Conservation (phyloP, 2,329 filamentous ascomycete genomes). For the Aspergillus udagawae region DNA sequence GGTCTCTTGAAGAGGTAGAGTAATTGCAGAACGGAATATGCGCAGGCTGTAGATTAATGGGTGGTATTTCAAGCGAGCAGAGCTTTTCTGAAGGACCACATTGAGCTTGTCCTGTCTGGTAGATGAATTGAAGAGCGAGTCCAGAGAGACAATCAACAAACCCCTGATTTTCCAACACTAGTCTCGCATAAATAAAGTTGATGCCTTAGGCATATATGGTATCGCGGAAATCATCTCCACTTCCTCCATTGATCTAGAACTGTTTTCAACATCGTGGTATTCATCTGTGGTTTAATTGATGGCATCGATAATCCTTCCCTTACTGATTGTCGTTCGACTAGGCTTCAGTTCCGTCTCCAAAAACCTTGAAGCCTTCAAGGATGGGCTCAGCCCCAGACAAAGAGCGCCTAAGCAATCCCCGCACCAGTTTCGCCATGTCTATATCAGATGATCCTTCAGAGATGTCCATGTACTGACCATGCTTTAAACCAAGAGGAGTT, state of each 20-base stretch:
- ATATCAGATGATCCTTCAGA: background rate
- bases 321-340: too few relatives aligned
- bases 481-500: constrained; percentile 19
- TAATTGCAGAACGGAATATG: background rate
- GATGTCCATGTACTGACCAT: background rate
- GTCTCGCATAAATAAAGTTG: too few relatives aligned
- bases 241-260: background rate
- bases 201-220: background rate
- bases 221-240: background rate
- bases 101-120: background rate
- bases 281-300: too few relatives aligned
- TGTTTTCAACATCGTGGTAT: background rate
- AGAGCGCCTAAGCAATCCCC: too few relatives aligned
- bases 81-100: background rate
- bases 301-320: too few relatives aligned
- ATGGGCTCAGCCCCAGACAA: too few relatives aligned
- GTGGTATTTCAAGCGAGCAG: background rate
- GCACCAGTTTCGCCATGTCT: background rate
- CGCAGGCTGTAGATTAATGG: background rate
- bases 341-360: too few relatives aligned
- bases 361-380: too few relatives aligned
- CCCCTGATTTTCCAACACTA: background rate
- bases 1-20: background rate
- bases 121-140: too few relatives aligned
- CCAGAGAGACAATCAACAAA: background rate